Evolutionary conservation across 2,329 filamentous ascomycete species (phyloP), one percentile per base, ranked within the genome.

Genomic region (Ophiostoma angusticollis): DNA sequence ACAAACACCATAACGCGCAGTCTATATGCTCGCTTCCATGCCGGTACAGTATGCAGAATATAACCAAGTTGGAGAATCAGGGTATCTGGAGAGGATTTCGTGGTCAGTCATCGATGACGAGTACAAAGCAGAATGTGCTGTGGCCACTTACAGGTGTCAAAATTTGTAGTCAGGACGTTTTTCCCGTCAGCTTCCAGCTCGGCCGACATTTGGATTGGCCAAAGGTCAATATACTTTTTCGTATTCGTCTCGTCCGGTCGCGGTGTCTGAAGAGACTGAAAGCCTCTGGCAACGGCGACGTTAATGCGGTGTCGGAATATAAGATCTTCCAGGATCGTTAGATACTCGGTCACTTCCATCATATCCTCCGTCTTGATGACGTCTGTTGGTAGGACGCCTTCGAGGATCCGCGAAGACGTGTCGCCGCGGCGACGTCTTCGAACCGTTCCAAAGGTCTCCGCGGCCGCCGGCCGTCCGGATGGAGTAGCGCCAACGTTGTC

Each of bases 121-220:
- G n/a, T n/a, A n/a, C n/a, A n/a, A n/a, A n/a, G n/a, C n/a, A n/a
- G n/a, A n/a, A n/a, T n/a, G n/a, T n/a, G n/a, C n/a, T n/a, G n/a
- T n/a, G n/a, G n/a, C n/a, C 9, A 58, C 72, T 59, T 74, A 69
- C 86, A 93, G 0, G 85, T 93, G 55, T 93, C 85, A 55, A 93
- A 93, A 48, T 93, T 93, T 0, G 83, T 91, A 0, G 85, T 93
- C 39, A 89, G 58, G 6, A 91, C 67, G 46, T 68, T 77, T 52
- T 75, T 72, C 1, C 68, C 70, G 46, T 80, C 76, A 1, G 79
- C 66, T 1, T 75, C 72, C 24, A 91, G 72, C 50, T 89, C 83
- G 1, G 84, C 84, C 6, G 84, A 89, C 84, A 93, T 93, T 48
- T 93, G 86, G 38, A 93, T 91, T 0, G 85, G 85, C 85, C 85